Evolutionary conservation across 306 rosid genomes (phyloP), one percentile per base, ranked within the genome.

Genomic region (Lathyrus oleraceus): DNA sequence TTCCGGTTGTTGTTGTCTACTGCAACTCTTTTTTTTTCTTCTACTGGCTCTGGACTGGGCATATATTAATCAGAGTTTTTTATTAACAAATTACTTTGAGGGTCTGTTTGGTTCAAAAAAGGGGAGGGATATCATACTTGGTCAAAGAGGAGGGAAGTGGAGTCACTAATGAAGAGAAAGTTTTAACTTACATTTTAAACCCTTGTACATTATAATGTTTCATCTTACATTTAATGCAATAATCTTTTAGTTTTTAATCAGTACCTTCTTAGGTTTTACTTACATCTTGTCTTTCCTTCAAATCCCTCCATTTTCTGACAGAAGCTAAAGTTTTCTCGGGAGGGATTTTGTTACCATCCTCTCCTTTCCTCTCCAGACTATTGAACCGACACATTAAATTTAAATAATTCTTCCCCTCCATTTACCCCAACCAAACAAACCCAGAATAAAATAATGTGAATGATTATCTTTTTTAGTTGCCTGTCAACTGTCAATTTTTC

Each of bases 381-480:
- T 53, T 21, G 16, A 53, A 53, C 35, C n/a, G 19, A 53, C 32
- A 21, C 8, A 0, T 51, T 19, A n/a, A 45, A n/a, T 9, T 51
- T 51, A 19, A 51, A 51, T 19, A 20, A 20, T 52, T 52, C 14
- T 13, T 23, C 61, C 8, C 10, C 16, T 54, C 10, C 38, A 52
- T 52, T 52, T 52, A 7, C 28, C 59, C n/a, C 28, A 52, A 11
- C 59, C 59, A 54, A 25, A 6, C 16, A 54, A 23, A 54, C 15
- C 61, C 25, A 5, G 27, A 20, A 63, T 40, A 77, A 42, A 68
- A 27, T 74, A 45, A 40, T 61, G 43, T 11, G 20, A 28, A 49
- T 44, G 36, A 42, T 52, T 61, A 23, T 47, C 12, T 59, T 58
- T 16, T 45, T 44, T 65, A 61, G 59, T 65, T 19, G 36, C 5